Percentiles rank a stretch among this genome's conserved stretches.
phyloP scores from a whole-genome alignment of 2,329 filamentous ascomycete genomes.

The Plenodomus biglobosus region DNA sequence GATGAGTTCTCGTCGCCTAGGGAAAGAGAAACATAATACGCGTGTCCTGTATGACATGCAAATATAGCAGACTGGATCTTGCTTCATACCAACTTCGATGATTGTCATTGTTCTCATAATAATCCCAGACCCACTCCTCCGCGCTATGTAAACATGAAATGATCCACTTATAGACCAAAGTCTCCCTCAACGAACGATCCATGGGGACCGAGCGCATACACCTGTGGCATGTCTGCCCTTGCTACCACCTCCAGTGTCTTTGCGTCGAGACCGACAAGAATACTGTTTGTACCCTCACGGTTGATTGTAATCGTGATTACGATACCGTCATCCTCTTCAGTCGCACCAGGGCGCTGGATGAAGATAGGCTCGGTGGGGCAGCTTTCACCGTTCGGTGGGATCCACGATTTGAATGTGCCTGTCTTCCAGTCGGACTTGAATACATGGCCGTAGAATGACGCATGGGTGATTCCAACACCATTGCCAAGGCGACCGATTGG shows the following conservation, averaged over 20 bases:
- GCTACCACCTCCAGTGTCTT: not conserved
- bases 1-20: too few species aligned
- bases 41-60: too few species aligned
- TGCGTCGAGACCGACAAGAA: slow-evolving; percentile 1
- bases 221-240: slow-evolving; percentile 1
- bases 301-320: slow-evolving; percentile 2
- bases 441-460: not conserved
- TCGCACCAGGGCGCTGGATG: not conserved
- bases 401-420: not conserved
- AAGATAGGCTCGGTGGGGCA: slow-evolving; percentile 2
- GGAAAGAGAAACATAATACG: too few species aligned
- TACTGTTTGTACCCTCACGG: not conserved
- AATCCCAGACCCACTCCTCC: too few species aligned
- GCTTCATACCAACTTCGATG: too few species aligned
- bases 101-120: too few species aligned
- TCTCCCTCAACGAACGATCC: slow-evolving; percentile 1
- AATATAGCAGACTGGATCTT: too few species aligned
- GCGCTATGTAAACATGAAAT: too few species aligned
- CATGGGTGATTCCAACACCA: not conserved
- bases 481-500: not conserved
- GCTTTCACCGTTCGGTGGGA: not conserved
- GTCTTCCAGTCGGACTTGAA: slow-evolving; percentile 4
- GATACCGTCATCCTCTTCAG: slow-evolving; percentile 1
- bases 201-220: not conserved
- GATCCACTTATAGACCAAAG: not conserved